A percentile compares a stretch with the other conserved stretches of the same genome.
phyloP scores from a whole-genome alignment of 148 eudicot species.

The Diospyros lotus region DNA sequence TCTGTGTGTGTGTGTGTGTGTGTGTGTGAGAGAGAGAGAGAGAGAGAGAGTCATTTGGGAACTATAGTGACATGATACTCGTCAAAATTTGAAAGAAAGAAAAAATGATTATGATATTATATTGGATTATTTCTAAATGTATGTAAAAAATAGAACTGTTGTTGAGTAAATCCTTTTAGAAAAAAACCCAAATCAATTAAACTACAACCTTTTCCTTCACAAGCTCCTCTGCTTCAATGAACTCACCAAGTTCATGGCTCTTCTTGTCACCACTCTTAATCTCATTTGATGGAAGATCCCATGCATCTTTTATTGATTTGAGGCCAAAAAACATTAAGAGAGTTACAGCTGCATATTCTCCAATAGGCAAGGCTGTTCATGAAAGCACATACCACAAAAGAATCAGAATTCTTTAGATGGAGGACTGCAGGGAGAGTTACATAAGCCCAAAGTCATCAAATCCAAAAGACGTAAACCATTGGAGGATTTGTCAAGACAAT shows the following conservation, averaged over 20 bases:
- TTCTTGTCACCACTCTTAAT: conserved; percentile 41
- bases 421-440: not conserved
- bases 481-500: not conserved
- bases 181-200: not conserved
- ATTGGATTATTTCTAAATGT: not conserved
- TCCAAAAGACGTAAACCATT: not conserved
- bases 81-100: not conserved
- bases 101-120: not conserved
- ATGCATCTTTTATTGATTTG: conserved; percentile 91
- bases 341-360: conserved; percentile 92
- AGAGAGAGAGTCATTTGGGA: no score
- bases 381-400: conserved; percentile 3
- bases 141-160: not conserved
- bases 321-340: conserved; percentile 92
- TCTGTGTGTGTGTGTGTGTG: not conserved
- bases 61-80: no score
- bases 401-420: not conserved
- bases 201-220: conserved; percentile 75
- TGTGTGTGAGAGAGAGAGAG: no score
- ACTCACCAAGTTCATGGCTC: conserved; percentile 75
- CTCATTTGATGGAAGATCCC: conserved; percentile 73
- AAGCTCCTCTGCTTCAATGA: conserved; percentile 85
- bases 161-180: not conserved
- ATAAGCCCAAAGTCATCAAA: not conserved
- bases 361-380: conserved; percentile 78